Base-by-base conservation (phyloP, 2,329 filamentous ascomycete genomes). In the Fusarium poae region DNA sequence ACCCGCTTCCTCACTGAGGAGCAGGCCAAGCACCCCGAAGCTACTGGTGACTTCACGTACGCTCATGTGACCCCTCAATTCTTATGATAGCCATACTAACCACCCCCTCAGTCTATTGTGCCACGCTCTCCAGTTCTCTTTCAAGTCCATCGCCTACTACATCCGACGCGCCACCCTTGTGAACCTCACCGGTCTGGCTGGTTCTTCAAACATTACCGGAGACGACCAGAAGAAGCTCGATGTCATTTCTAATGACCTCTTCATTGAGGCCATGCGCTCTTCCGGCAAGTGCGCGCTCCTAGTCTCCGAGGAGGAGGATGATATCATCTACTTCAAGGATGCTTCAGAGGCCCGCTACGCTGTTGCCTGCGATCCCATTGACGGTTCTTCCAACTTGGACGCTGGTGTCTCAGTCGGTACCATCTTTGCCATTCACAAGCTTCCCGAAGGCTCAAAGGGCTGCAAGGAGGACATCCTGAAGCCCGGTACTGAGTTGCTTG, bases 161-260 rank as follows among this genome's bases (percentile, higher is more conserved):
- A 99, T 99, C 81, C 94, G 95, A 76, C 91, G 96, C 80, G 94
- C 95, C 35, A 95, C 93, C 25, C 85, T 99, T 70, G 95, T 98
- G 83, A 97, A 97, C 85, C 89, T 99, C 66, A 97, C 93, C 53
- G 96, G 96, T 65, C 89, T 99, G 49, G 96, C 96, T 67, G 96
- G 96, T 62, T 96, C 95, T 64, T 93, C 94, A 72, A 99, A 99
- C 83, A 93, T 87, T 55, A 98, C 96, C 5, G 96, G 96, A 71
- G 96, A 99, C 81, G 96, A 98, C 79, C 96, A 99, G 81, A 99
- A 99, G 89, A 99, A 99, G 85, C 92, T 99, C 67, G 96, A 99
- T 79, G 95, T 99, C 63, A 98, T 99, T 78, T 95, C 94, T 79
- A 98, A 99, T 80, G 96, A 99, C 79, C 87, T 99, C 75, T 99